A percentile compares a stretch with the other conserved stretches of the same genome.
These are phyloP conservation scores for Phytophthora agathidicida DNA, from an alignment of 352 stramenopile species.

Conservation along the genomic window DNA sequence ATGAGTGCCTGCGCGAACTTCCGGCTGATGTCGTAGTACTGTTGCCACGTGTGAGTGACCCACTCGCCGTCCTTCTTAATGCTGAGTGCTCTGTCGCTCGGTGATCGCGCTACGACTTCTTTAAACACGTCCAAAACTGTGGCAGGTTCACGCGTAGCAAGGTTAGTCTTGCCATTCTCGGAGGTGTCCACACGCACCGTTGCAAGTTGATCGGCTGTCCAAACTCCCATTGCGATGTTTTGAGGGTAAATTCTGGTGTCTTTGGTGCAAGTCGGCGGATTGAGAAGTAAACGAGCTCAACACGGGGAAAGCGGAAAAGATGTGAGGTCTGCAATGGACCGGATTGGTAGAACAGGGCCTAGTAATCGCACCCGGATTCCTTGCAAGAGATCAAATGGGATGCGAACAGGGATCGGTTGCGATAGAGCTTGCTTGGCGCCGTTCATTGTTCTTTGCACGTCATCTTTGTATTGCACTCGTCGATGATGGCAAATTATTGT, in stretches of 20 bases:
- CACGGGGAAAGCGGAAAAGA: neutral
- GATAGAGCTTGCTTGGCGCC: neutral
- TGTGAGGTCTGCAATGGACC: slow-evolving; percentile 3
- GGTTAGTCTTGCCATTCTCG: slow-evolving; percentile 15
- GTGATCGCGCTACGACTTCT: slow-evolving; percentile 31
- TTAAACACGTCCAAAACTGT: slow-evolving; percentile 52
- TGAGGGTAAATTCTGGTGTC: neutral
- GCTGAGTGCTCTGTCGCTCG: slow-evolving; percentile 41
- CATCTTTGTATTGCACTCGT: slow-evolving; percentile 1
- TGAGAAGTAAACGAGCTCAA: slow-evolving; percentile 21
- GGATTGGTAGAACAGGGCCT: neutral
- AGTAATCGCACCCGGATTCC: slow-evolving; percentile 12
- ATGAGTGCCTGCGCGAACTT: slow-evolving; percentile 82
- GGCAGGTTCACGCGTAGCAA: slow-evolving; percentile 35
- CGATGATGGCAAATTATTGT: neutral
- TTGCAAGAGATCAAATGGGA: neutral
- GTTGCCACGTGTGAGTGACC: slow-evolving; percentile 62
- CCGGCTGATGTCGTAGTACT: slow-evolving; percentile 78
- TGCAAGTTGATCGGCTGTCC: slow-evolving; percentile 26
- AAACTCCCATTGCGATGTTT: slow-evolving; percentile 24
- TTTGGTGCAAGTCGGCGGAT: neutral
- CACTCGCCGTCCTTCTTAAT: slow-evolving; percentile 52
- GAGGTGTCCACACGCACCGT: slow-evolving; percentile 16
- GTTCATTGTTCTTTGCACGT: neutral
- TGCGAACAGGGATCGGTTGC: slow-evolving; percentile 4